Evolutionary conservation across 1,284 basidiomycete species (phyloP).

Genomic region (Pseudozyma sp.): DNA sequence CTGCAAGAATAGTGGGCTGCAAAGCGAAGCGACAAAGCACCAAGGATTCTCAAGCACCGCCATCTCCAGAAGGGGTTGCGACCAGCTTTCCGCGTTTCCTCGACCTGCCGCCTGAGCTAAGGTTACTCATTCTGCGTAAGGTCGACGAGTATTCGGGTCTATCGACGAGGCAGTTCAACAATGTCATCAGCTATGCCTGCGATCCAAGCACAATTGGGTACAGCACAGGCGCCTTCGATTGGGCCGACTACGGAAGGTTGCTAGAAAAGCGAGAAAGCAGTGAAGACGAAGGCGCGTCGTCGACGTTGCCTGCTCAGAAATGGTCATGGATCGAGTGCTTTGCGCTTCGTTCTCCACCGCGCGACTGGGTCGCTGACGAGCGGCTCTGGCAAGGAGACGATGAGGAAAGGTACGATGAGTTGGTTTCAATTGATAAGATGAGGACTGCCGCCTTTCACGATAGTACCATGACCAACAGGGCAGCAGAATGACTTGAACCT

Average conservation of each 20-base stretch:
- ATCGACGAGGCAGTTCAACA: conserved; percentile 23
- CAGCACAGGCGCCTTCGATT: conserved; percentile 18
- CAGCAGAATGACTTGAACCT: too few relatives aligned
- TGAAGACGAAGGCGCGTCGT: background rate
- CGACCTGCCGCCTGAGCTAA: conserved; percentile 35
- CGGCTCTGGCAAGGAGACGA: conserved; percentile 9
- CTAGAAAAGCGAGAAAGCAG: too few relatives aligned
- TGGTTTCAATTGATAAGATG: too few relatives aligned
- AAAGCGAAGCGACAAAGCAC: background rate
- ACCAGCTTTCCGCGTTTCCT: conserved; percentile 24
- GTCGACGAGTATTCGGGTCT: conserved; percentile 15
- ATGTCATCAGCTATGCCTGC: conserved; percentile 43
- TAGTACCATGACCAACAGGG: too few relatives aligned
- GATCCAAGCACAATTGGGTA: conserved; percentile 43
- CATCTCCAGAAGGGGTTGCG: background rate
- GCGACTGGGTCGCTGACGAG: conserved; percentile 37
- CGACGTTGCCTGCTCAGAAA: conserved; percentile 16
- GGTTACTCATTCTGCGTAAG: conserved; percentile 27
- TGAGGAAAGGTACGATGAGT: too few relatives aligned
- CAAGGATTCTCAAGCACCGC: too few relatives aligned
- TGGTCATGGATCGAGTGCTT: conserved; percentile 46
- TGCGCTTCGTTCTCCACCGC: conserved; percentile 16
- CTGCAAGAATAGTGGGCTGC: conserved; percentile 30
- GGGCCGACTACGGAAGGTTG: conserved; percentile 3
- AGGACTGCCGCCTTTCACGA: too few relatives aligned